phyloP scores from a whole-genome alignment of 73 alveolate genomes.

The Paramecium tetraurelia region DNA sequence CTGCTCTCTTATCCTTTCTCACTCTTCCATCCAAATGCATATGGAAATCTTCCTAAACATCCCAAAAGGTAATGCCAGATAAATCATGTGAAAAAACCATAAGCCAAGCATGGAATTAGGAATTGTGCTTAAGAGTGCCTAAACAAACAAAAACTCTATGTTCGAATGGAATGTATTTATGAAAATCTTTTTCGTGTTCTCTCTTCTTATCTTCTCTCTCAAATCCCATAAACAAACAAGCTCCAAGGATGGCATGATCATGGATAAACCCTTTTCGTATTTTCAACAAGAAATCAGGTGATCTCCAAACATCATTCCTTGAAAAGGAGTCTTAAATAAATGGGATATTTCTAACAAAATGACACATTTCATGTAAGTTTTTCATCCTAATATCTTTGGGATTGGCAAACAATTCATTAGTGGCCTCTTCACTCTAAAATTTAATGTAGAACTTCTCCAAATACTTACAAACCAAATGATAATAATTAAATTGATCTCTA shows the following conservation, averaged over 20 bases:
- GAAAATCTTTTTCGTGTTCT: constrained; percentile 18
- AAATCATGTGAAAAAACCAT: constrained; percentile 62
- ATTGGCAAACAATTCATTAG: constrained; percentile 43
- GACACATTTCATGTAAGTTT: constrained; percentile 60
- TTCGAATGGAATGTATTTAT: constrained; percentile 56
- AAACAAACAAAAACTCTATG: constrained; percentile 68
- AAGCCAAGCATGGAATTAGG: constrained; percentile 56
- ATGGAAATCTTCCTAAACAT: constrained; percentile 53
- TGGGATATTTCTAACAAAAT: constrained; percentile 64
- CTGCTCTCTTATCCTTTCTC: not conserved
- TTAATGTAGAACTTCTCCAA: constrained; percentile 36
- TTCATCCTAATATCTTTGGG: constrained; percentile 45
- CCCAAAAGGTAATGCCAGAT: constrained; percentile 55
- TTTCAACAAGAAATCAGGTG: constrained; percentile 66
- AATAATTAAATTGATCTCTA: constrained; percentile 54
- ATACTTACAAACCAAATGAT: constrained; percentile 53
- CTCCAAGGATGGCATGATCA: constrained; percentile 67
- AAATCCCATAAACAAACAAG: constrained; percentile 56
- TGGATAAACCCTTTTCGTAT: constrained; percentile 62
- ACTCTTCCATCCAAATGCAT: constrained; percentile 50
- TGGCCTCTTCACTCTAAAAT: constrained; percentile 40
- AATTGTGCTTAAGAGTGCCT: constrained; percentile 63
- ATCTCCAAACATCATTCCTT: constrained; percentile 64
- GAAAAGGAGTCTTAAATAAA: constrained; percentile 50
- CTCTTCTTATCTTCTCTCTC: constrained; percentile 24